Base-by-base conservation (phyloP, 768 basidiomycete genomes). In the Pulveroboletus sp. region DNA sequence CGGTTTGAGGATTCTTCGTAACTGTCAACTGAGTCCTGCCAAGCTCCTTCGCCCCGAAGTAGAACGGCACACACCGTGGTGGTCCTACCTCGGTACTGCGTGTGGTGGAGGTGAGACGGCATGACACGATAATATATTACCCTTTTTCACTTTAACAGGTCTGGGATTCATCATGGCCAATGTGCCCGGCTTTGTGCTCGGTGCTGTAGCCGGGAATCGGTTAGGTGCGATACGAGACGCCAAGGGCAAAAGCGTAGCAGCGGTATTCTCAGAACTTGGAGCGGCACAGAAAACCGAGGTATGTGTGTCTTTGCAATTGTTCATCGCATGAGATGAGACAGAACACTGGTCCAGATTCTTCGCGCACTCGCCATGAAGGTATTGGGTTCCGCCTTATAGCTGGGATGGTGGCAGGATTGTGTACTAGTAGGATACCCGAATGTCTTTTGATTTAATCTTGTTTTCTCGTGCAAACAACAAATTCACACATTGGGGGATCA, bases 191-290 rank as follows among this genome's bases (percentile, higher is more conserved):
- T 73, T 91, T 13, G 78, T 94, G 72, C 75, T 94, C 17, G 94
- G 94, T 43, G 90, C 86, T 3, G 79, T 85, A 56, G 90, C 91
- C 0, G 94, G 94, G 1, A 95, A 94, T 63, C 75, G 90, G n/a
- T 70, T 97, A 24, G 94, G 94, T 36, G 91, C 93, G 4, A 75
- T 97, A 40, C 76, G 94, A 49, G 94, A 97, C 61, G 94, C 94
- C 4, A 97, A 97, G 72, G 89, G 94, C 10, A 92, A 90, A 76
- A 87, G 87, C 52, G 93, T 97, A 20, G 92, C 89, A 3, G 78
- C 86, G 9, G 94, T 97, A 16, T 97, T 97, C 65, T 70, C 74
- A 39, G 79, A 87, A 19, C 75, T 97, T 21, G 85, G 82, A 16
- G 79, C 82, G 3, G 72, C 72, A 43, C 87, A 94, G 75, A 94